Evolutionary conservation across 352 stramenopile species (phyloP).

Genomic region (Globisporangium sylvaticum): DNA sequence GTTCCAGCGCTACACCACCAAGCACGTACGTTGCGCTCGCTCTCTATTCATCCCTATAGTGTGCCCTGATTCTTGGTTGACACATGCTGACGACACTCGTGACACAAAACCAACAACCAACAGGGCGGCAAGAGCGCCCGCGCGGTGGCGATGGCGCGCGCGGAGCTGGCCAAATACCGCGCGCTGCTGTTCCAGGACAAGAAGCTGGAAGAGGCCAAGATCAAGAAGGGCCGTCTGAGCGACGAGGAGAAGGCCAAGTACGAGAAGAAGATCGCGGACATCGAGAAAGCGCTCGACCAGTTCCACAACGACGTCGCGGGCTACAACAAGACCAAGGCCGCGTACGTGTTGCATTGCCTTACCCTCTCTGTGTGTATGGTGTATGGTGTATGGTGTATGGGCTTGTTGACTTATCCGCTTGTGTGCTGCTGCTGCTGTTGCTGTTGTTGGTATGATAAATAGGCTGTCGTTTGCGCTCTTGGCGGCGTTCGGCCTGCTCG

Average conservation of each 20-base stretch:
- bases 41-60: not conserved
- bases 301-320: conserved; percentile 75
- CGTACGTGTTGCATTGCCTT: conserved; percentile 31
- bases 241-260: conserved; percentile 48
- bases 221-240: conserved; percentile 62
- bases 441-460: not conserved
- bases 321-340: conserved; percentile 77
- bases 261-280: conserved; percentile 68
- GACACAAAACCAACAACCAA: not conserved
- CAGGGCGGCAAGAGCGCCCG: conserved; percentile 62
- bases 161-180: conserved; percentile 77
- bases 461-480: conserved; percentile 44
- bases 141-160: conserved; percentile 71
- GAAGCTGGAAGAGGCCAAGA: conserved; percentile 68
- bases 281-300: conserved; percentile 69
- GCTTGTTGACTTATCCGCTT: not conserved
- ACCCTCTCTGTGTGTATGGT: not conserved
- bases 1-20: conserved; percentile 85
- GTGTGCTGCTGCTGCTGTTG: not conserved
- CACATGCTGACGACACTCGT: not conserved
- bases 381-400: not conserved
- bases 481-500: conserved; percentile 57
- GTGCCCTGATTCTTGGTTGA: too few species aligned
- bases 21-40: conserved; percentile 39
- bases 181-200: conserved; percentile 81